Evolutionary conservation across 163 green algal species (phyloP), one percentile per base, ranked within the genome.

Genomic region (Volvox carteri): DNA sequence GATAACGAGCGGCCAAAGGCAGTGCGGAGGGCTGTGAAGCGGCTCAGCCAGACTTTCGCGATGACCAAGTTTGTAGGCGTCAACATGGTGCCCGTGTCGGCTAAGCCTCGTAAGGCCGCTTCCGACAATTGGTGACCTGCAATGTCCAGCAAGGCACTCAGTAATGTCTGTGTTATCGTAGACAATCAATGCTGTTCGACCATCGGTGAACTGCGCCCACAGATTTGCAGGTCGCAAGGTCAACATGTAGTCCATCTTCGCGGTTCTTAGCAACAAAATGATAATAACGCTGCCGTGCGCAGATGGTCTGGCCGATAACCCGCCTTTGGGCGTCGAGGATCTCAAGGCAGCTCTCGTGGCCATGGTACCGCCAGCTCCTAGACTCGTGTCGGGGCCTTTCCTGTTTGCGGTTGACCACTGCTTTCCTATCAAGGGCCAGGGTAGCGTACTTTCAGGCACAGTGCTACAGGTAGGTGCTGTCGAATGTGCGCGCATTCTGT

Each of bases 381-480:
- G 54, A 23, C 18, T 28, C 4, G 9, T 84, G 28, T 39, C 60
- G n/a, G 85, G 88, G 21, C 90, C 95, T 18, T 97, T 99, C 70
- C 94, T 99, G 25, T 98, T 98, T 77, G 92, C 95, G 14, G 92
- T 99, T 8, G 98, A 99, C 90, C 98, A 99, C 92, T 99, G 97
- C 93, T 99, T 99, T 87, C 87, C 93, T 0, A 95, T 99, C 81
- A 97, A 96, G 72, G 97, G 97, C 0, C 96, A 98, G 83, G 98
- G 98, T 25, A 99, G 96, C 0, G 95, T 99, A 42, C 86, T 99
- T 62, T 99, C 98, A 30, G 98, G 98, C 21, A 99, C 98, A 0
- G 95, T 98, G 52, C 92, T 97, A 73, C 88, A 95, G 84, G 95
- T 95, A 44, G 44, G 68, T 42, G n/a, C n/a, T n/a, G n/a, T n/a